These are phyloP conservation scores for Kwoniella sp. DNA, from an alignment of 768 basidiomycete genomes.

Conservation along the genomic window DNA sequence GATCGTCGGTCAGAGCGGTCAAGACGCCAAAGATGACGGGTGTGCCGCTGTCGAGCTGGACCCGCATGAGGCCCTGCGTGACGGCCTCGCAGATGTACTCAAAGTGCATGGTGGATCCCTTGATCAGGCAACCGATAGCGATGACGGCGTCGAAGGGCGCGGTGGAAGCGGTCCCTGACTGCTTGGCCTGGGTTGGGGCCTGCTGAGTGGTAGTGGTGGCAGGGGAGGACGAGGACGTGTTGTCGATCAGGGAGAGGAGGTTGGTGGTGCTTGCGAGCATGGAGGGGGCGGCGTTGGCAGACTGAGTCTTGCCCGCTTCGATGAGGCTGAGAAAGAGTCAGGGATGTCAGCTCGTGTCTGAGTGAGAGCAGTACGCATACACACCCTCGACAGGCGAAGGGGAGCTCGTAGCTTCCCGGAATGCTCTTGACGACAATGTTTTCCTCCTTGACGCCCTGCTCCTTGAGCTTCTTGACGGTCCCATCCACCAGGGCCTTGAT, in stretches of 20 bases:
- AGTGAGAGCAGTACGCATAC: constrained; percentile 33
- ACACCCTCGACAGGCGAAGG: constrained; percentile 75
- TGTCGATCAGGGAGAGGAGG: constrained; percentile 54
- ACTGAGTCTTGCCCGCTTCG: constrained; percentile 76
- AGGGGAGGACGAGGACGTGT: constrained; percentile 55
- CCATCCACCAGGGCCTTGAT: constrained; percentile 81
- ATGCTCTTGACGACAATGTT: constrained; percentile 90
- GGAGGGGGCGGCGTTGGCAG: constrained; percentile 71
- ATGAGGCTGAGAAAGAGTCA: constrained; percentile 63
- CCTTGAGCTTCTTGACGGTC: constrained; percentile 71
- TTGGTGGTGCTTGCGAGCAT: constrained; percentile 61
- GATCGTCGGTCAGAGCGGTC: constrained; percentile 86
- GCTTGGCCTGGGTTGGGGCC: constrained; percentile 53
- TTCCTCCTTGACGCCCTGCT: constrained; percentile 76
- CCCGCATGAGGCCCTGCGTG: constrained; percentile 86
- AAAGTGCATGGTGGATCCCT: constrained; percentile 97
- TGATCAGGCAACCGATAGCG: constrained; percentile 96
- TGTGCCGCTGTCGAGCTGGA: constrained; percentile 86
- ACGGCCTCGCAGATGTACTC: constrained; percentile 97
- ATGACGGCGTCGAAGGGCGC: constrained; percentile 88
- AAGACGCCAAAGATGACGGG: constrained; percentile 96
- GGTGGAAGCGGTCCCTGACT: constrained; percentile 41
- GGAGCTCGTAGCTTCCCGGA: constrained; percentile 92
- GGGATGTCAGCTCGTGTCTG: too few species aligned
- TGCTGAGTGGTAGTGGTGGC: constrained; percentile 48